These are phyloP conservation scores for Conticribra guillardii DNA, from an alignment of 108 stramenopile species.

Conservation along the genomic window DNA sequence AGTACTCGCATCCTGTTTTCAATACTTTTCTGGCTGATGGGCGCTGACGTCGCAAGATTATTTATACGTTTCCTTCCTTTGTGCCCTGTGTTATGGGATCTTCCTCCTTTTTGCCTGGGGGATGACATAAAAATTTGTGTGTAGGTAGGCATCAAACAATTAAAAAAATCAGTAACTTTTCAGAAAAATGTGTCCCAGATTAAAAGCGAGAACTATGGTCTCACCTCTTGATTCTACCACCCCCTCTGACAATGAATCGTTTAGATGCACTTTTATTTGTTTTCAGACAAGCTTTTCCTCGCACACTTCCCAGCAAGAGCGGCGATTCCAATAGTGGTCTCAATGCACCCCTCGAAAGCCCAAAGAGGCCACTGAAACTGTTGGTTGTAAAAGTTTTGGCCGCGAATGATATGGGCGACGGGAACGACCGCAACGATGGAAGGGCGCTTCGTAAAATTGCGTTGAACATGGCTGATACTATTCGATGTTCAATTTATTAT, in stretches of 20 bases:
- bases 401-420: background rate
- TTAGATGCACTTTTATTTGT: conserved; percentile 79
- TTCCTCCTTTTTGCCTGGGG: conserved; percentile 59
- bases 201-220: conserved; percentile 4
- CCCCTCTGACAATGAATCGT: conserved; percentile 72
- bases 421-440: background rate
- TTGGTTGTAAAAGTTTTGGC: too few relatives aligned
- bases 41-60: conserved; percentile 62
- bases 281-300: conserved; percentile 60
- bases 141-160: background rate
- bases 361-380: background rate
- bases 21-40: conserved; percentile 65
- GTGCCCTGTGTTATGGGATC: conserved; percentile 83
- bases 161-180: background rate
- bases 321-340: background rate
- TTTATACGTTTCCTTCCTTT: conserved; percentile 63
- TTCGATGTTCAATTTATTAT: background rate
- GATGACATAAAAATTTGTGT: conserved; percentile 8
- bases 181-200: conserved; percentile 3
- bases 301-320: conserved; percentile 14
- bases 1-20: conserved; percentile 69
- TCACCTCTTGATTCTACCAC: conserved; percentile 78
- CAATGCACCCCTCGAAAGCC: background rate
- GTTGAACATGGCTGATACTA: background rate
- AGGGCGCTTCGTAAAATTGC: background rate